phyloP scores from a whole-genome alignment of 345 rosid genomes.

The Nasturtium officinale region DNA sequence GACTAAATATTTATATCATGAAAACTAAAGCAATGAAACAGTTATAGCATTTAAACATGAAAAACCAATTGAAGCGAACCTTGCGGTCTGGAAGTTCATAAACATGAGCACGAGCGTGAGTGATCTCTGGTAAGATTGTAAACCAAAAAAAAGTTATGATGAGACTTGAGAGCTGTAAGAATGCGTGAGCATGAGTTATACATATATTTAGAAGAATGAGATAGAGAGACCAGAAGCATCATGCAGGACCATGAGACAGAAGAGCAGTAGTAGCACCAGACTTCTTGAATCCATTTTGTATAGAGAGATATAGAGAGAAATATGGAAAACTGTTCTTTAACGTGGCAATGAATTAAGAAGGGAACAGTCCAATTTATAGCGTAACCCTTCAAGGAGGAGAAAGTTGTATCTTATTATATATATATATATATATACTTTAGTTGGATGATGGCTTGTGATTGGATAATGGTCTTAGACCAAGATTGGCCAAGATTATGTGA shows the following conservation, averaged over 20 bases:
- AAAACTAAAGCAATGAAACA: slow-evolving; percentile 4
- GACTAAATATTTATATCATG: not conserved
- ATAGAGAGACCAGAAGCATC: slow-evolving; percentile 46
- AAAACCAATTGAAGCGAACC: slow-evolving; percentile 35
- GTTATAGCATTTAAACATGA: not conserved
- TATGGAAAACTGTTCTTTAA: not conserved
- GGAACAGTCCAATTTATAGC: slow-evolving; percentile 23
- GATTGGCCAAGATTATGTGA: not conserved
- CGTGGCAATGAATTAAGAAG: slow-evolving; percentile 5
- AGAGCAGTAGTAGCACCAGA: slow-evolving; percentile 30
- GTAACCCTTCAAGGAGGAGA: not conserved
- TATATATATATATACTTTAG: too few relatives aligned
- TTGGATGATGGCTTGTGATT: not conserved
- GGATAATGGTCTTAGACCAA: not conserved
- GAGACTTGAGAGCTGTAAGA: not conserved
- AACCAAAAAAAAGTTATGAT: not conserved
- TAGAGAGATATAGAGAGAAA: not conserved
- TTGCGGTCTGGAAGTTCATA: slow-evolving; percentile 39
- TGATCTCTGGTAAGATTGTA: slow-evolving; percentile 32
- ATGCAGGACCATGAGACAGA: slow-evolving; percentile 46
- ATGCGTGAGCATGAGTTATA: not conserved
- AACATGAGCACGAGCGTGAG: slow-evolving; percentile 31
- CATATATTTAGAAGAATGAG: not conserved
- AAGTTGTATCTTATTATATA: not conserved
- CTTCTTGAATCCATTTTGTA: slow-evolving; percentile 28